Percentiles rank a stretch among this genome's conserved stretches.
These are phyloP conservation scores for Juncus inflexus DNA, from an alignment of 176 grass and related monocot genomes.

Conservation along the genomic window DNA sequence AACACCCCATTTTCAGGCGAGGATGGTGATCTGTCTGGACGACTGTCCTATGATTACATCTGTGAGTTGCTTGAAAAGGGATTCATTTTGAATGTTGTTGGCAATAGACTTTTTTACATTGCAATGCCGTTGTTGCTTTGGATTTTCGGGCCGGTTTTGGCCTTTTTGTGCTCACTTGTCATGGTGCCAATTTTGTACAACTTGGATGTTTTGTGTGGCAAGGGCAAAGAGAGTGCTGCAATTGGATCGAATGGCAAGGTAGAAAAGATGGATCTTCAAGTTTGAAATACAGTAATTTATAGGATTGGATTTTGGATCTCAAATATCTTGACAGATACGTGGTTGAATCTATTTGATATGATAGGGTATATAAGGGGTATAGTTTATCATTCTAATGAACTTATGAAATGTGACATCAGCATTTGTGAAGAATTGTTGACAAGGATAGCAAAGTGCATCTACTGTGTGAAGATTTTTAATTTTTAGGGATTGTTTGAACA, in stretches of 20 bases:
- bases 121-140: slow-evolving; percentile 68
- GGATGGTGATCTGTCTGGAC: background rate
- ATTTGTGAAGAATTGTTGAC: too few species aligned
- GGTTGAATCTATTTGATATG: too few species aligned
- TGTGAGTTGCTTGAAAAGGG: slow-evolving; percentile 53
- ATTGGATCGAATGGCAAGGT: background rate
- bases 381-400: too few species aligned
- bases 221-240: background rate
- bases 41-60: slow-evolving; percentile 34
- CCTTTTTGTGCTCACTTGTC: slow-evolving; percentile 51
- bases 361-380: too few species aligned
- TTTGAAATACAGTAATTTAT: too few species aligned
- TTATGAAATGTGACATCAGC: too few species aligned
- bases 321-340: too few species aligned
- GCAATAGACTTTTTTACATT: slow-evolving; percentile 82
- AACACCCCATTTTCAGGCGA: slow-evolving; percentile 33
- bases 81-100: slow-evolving; percentile 54
- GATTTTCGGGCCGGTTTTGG: slow-evolving; percentile 88
- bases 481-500: too few species aligned
- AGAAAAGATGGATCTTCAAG: background rate
- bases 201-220: slow-evolving; percentile 40
- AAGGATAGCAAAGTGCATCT: too few species aligned
- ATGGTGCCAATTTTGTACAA: slow-evolving; percentile 77
- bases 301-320: too few species aligned
- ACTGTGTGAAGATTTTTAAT: too few species aligned